These are phyloP conservation scores for Sporisorium iseilematis-ciliati DNA, from an alignment of 1,284 basidiomycete species.

Conservation along the genomic window DNA sequence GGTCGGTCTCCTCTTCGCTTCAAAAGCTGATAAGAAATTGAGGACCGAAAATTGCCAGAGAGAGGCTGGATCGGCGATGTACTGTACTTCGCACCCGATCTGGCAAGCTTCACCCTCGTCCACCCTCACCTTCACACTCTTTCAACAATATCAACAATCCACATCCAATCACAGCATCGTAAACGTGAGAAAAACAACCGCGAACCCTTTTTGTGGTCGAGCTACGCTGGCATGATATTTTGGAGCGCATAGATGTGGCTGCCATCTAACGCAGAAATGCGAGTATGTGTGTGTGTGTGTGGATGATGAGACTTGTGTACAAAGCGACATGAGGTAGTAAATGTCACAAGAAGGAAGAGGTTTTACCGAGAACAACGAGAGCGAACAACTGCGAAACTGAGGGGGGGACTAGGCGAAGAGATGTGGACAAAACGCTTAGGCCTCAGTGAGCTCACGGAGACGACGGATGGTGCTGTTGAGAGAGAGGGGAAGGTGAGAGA, in stretches of 20 bases:
- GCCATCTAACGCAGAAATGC: constrained; percentile 22
- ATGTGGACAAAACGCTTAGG: constrained; percentile 50
- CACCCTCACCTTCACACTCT: too few species aligned
- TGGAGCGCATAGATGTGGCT: constrained; percentile 14
- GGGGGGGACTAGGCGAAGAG: constrained; percentile 6
- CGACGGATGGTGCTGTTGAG: constrained; percentile 69
- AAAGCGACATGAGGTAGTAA: constrained; percentile 26
- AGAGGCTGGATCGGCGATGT: too few species aligned
- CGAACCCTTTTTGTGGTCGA: constrained; percentile 1
- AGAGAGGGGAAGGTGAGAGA: not conserved
- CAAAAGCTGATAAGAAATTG: too few species aligned
- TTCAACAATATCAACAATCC: too few species aligned
- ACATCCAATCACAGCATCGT: not conserved
- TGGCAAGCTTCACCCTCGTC: too few species aligned
- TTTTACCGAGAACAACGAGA: constrained; percentile 19
- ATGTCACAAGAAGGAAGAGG: constrained; percentile 15
- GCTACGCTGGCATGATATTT: constrained; percentile 22
- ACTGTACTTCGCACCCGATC: too few species aligned
- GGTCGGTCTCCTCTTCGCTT: too few species aligned
- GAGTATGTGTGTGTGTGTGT: constrained; percentile 23
- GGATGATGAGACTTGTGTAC: constrained; percentile 41
- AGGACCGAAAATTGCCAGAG: too few species aligned
- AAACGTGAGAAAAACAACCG: constrained; percentile 17
- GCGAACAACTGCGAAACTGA: constrained; percentile 3
- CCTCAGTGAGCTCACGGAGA: constrained; percentile 70